A percentile compares a stretch with the other conserved stretches of the same genome.
Evolutionary conservation across 1,284 basidiomycete genomes (phyloP).

Genomic region (Schizopora paradoxa): DNA sequence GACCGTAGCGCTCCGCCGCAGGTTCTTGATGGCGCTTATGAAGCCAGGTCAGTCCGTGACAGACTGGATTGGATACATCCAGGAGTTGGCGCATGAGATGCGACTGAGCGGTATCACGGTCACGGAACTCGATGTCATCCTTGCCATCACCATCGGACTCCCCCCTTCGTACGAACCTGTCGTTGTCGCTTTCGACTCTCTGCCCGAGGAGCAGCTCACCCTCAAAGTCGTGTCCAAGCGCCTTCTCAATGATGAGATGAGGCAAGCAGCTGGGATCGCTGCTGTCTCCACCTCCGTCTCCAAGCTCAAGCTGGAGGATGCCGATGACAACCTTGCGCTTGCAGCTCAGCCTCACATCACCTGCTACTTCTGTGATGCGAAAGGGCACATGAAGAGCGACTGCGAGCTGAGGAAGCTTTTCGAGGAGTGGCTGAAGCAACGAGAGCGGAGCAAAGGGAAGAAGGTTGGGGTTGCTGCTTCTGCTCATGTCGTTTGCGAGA

Average conservation of each 20-base stretch:
- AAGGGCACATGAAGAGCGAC: no score
- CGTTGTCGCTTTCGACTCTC: not conserved
- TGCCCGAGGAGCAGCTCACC: not conserved
- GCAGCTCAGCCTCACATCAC: no score
- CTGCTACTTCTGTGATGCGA: no score
- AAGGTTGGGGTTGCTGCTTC: no score
- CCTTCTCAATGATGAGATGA: not conserved
- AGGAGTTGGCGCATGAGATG: not conserved
- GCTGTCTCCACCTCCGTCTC: no score
- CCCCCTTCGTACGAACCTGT: not conserved
- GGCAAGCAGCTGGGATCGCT: no score
- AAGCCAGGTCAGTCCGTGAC: not conserved
- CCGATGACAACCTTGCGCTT: no score
- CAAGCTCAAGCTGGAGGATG: no score
- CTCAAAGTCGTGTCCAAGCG: not conserved
- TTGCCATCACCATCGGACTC: not conserved
- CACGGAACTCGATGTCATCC: not conserved
- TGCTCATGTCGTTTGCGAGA: no score
- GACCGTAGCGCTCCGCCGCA: not conserved
- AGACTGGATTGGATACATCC: not conserved
- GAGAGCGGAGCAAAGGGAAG: no score
- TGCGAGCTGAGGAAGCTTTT: no score
- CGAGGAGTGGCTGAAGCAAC: no score
- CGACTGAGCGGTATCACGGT: not conserved
- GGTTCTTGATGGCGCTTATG: not conserved